phyloP scores from a whole-genome alignment of 768 basidiomycete genomes.

The Leucosporidium scottii region DNA sequence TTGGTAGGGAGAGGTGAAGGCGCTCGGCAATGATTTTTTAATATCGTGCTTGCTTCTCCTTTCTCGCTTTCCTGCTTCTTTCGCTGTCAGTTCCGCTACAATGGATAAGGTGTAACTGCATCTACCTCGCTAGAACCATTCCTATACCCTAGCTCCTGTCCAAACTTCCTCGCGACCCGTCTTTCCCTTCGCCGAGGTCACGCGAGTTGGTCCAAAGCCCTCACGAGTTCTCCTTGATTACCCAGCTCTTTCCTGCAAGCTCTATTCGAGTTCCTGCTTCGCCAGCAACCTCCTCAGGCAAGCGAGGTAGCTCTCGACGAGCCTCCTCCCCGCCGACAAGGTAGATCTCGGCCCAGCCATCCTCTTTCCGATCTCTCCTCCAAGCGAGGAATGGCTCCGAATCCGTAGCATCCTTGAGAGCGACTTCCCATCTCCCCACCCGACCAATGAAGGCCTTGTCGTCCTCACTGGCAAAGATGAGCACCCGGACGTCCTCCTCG shows the following conservation, averaged over 20 bases:
- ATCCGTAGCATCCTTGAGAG: not conserved
- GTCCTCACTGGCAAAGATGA: not conserved
- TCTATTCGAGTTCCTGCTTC: not conserved
- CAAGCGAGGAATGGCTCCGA: not conserved
- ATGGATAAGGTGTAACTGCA: no score
- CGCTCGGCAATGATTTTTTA: no score
- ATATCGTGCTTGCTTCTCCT: no score
- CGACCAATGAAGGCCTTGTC: slow-evolving; percentile 11
- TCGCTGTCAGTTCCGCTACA: no score
- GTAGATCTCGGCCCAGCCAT: not conserved
- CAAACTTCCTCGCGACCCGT: no score
- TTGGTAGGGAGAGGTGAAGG: no score
- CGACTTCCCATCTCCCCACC: slow-evolving; percentile 15
- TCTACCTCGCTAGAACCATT: no score
- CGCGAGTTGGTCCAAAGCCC: no score
- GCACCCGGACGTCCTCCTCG: not conserved
- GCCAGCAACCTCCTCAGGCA: not conserved
- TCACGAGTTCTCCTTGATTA: slow-evolving; percentile 5
- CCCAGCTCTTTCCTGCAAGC: not conserved
- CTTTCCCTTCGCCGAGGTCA: no score
- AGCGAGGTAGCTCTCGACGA: not conserved
- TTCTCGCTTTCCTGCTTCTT: no score
- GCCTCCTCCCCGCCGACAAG: not conserved
- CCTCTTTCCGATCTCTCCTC: not conserved
- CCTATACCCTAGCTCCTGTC: no score